phyloP scores from a whole-genome alignment of 495 filamentous ascomycete genomes.

The Aspergillus indologenus region DNA sequence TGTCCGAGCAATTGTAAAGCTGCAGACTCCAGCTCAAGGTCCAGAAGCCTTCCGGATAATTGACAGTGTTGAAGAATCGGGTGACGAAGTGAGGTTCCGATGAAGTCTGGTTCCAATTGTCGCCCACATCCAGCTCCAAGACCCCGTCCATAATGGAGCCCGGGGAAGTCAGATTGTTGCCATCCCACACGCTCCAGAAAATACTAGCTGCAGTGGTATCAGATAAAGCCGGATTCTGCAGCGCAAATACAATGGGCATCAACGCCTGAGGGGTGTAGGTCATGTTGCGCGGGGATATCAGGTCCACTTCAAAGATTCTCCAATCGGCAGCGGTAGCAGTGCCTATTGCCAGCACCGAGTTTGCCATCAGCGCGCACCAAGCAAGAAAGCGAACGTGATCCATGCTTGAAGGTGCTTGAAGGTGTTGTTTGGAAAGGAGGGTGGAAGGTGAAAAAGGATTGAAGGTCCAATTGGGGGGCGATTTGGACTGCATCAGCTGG shows the following conservation, averaged over 20 bases:
- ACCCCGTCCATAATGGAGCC: not conserved
- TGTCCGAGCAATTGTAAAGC: not conserved
- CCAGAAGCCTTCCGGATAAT: not conserved
- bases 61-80: not conserved
- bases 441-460: not conserved
- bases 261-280: conserved; percentile 1
- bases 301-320: conserved; percentile 1
- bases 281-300: conserved; percentile 1
- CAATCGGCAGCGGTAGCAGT: not conserved
- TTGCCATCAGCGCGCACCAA: not conserved
- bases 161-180: not conserved
- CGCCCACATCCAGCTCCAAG: not conserved
- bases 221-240: not conserved
- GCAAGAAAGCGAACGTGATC: not conserved
- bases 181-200: not conserved
- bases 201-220: not conserved
- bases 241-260: not conserved
- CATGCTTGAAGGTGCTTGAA: not conserved
- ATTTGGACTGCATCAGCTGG: not conserved
- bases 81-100: not conserved
- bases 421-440: not conserved
- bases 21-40: not conserved
- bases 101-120: not conserved
- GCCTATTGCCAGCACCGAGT: not conserved
- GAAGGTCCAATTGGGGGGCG: not conserved